Conservation (phyloP, 2,329 filamentous ascomycete species). For the Calycina herbarum region DNA sequence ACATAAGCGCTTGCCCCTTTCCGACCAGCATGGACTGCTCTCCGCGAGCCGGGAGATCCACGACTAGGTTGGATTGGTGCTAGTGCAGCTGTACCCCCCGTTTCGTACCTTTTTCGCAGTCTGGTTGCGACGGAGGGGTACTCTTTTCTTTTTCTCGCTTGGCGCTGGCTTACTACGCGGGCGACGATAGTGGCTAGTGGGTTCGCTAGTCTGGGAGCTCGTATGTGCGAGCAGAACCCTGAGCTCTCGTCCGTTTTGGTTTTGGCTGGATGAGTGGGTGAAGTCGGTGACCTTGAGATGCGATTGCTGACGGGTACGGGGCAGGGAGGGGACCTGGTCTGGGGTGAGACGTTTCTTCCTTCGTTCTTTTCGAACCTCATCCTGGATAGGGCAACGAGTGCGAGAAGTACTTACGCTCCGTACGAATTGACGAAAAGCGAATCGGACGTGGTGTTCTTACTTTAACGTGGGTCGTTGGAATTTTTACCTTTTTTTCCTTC, state of each 20-base stretch:
- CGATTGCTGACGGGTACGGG: no score
- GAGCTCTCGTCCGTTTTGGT: neutral
- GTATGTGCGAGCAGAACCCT: neutral
- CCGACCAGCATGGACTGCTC: neutral
- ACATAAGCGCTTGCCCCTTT: slow-evolving; percentile 5
- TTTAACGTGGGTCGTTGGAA: no score
- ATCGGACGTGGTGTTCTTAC: no score
- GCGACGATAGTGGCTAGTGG: neutral
- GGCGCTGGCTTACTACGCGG: neutral
- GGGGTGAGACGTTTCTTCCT: slow-evolving; percentile 1
- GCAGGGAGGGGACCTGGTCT: neutral
- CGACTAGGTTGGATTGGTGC: neutral
- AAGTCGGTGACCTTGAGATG: no score
- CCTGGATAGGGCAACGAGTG: slow-evolving; percentile 1
- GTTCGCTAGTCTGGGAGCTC: neutral
- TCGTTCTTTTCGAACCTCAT: neutral
- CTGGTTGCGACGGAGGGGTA: neutral
- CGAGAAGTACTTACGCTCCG: neutral
- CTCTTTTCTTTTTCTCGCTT: neutral
- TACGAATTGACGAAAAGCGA: neutral
- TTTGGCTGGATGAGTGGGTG: no score
- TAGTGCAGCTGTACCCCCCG: neutral
- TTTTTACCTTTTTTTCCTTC: no score
- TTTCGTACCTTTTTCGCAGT: neutral
- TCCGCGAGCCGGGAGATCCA: slow-evolving; percentile 4